phyloP scores from a whole-genome alignment of 768 basidiomycete genomes.

The Boletus sp. region DNA sequence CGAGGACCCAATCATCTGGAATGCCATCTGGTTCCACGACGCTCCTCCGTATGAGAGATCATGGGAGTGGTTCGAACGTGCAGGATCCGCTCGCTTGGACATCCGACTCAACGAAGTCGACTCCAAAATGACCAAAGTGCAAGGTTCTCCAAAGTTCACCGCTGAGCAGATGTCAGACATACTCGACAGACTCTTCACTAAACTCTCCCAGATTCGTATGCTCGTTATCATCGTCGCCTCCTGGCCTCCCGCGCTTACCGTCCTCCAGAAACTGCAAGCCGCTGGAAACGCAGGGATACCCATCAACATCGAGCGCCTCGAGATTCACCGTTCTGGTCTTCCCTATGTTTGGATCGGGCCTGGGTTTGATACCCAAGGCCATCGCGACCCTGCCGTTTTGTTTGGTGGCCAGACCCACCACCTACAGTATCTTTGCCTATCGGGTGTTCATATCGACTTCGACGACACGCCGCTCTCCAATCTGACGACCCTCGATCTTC shows the following conservation, averaged over 20 bases:
- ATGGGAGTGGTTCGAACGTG: constrained; percentile 55
- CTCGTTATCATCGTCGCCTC: constrained; percentile 56
- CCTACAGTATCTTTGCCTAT: constrained; percentile 52
- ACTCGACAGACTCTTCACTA: constrained; percentile 49
- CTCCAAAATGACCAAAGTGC: constrained; percentile 22
- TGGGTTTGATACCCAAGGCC: constrained; percentile 37
- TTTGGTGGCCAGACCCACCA: constrained; percentile 45
- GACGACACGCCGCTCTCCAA: constrained; percentile 43
- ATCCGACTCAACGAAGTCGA: constrained; percentile 55
- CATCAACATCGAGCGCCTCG: constrained; percentile 57
- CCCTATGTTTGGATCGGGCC: constrained; percentile 47
- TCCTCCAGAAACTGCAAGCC: constrained; percentile 48
- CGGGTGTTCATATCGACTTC: constrained; percentile 67
- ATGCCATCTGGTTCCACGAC: constrained; percentile 63
- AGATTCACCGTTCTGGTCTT: constrained; percentile 57
- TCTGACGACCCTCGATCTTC: constrained; percentile 64
- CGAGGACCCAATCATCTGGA: constrained; percentile 56
- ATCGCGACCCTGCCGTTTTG: constrained; percentile 42
- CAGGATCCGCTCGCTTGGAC: constrained; percentile 54
- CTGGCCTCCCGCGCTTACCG: constrained; percentile 51
- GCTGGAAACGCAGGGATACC: constrained; percentile 34
- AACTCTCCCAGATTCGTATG: constrained; percentile 57
- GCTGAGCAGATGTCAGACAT: constrained; percentile 44
- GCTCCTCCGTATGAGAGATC: constrained; percentile 49
- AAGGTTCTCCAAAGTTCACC: constrained; percentile 36